Conservation (phyloP, 768 basidiomycete genomes). For the Podaxis mareebaensis region DNA sequence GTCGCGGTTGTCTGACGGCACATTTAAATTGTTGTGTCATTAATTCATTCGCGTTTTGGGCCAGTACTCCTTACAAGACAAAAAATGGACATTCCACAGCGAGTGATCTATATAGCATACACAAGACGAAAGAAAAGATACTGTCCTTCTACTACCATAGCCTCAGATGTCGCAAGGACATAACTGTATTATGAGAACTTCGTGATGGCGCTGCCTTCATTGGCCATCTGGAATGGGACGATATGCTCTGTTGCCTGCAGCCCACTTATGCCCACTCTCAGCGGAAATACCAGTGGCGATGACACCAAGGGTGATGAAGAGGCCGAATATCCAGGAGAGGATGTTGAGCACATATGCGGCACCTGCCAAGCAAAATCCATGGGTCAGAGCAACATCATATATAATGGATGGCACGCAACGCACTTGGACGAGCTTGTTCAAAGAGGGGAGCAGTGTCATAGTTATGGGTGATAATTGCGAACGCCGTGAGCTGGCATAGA, state of each 20-base stretch:
- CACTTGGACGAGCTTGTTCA: constrained; percentile 61
- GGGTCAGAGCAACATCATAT: neutral
- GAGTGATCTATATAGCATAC: neutral
- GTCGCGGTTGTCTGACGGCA: no score
- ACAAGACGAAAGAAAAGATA: neutral
- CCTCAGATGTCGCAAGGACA: neutral
- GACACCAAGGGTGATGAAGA: constrained; percentile 54
- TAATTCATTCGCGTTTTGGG: neutral
- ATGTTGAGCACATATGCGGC: constrained; percentile 58
- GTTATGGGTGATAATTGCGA: constrained; percentile 62
- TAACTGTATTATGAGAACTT: neutral
- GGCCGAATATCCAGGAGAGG: constrained; percentile 59
- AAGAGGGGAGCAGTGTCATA: constrained; percentile 54
- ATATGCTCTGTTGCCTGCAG: constrained; percentile 75
- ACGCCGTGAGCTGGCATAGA: constrained; percentile 60
- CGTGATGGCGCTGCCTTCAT: neutral
- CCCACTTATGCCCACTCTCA: constrained; percentile 66
- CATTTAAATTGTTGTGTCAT: neutral
- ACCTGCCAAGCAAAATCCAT: constrained; percentile 37
- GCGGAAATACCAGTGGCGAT: constrained; percentile 65
- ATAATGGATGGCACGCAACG: constrained; percentile 19
- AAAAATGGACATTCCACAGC: neutral
- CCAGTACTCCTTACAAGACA: neutral
- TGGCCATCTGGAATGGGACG: constrained; percentile 32
- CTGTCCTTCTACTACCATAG: neutral